Base-by-base conservation (phyloP, 306 rosid species). In the Vachellia pachyceras region DNA sequence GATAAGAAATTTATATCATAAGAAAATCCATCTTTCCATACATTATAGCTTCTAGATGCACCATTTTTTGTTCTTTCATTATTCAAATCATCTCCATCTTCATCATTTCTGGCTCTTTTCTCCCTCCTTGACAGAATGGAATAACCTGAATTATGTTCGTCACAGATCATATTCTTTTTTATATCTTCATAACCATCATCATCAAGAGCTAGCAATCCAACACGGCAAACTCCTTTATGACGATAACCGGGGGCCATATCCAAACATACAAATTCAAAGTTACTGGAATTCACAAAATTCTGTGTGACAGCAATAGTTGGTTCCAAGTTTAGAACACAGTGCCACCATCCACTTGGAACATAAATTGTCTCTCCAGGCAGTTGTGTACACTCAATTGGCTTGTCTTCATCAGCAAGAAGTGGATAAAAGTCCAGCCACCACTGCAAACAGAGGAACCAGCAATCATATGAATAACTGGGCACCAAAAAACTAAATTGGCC, bases 281-380 rank as follows among this genome's bases (percentile, higher is more conserved):
- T 95, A 85, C 85, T 88, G 73, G 91, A 78, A 88, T 93, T 95
- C 73, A 83, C 99, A 86, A 88, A 95, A 83, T 95, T 95, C 82
- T 95, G 99, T 14, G 99, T 95, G 81, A 95, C 91, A 71, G 99
- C 99, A 72, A 95, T 86, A 76, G 97, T 91, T 74, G 97, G 84
- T 83, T 95, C 99, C 87, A 95, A 86, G 84, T 95, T 95, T 80
- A 95, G 80, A 84, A 95, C 96, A 88, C 98, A 91, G 85, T 95
- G 99, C 97, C 98, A 95, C 99, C 99, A 95, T 85, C 98, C 99
- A 86, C 98, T 95, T 3, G 98, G 99, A 85, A 95, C 97, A 25
- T 86, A 95, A 83, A 95, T 93, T 12, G 99, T 95, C 89, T 95
- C 99, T 82, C 99, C 99, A 5, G 98, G 99, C 45, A 89, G 80